Evolutionary conservation across 768 basidiomycete species (phyloP).

Genomic region (Rhodosporidiobolus odoratus): DNA sequence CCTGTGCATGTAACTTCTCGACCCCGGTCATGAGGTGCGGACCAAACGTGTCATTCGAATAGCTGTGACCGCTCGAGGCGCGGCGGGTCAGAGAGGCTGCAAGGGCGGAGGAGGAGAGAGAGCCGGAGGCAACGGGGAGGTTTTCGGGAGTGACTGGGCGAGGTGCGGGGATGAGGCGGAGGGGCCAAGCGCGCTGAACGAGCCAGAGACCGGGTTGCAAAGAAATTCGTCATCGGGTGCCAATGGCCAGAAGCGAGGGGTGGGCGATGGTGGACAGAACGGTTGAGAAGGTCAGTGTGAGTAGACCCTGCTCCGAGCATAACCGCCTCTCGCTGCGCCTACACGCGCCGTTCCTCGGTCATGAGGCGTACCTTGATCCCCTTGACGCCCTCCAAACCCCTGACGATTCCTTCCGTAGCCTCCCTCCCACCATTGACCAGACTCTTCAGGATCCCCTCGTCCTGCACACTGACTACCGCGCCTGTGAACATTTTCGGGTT

Average conservation of each 20-base stretch:
- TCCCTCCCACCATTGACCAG: neutral
- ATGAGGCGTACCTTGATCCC: neutral
- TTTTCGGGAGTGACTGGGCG: neutral
- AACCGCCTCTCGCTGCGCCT: neutral
- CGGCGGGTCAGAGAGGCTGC: neutral
- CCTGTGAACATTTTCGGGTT: neutral
- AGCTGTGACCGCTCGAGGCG: slow-evolving; percentile 35
- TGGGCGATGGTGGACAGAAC: no score
- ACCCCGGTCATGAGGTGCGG: slow-evolving; percentile 50
- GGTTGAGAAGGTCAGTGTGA: no score
- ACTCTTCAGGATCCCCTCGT: neutral
- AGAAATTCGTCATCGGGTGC: no score
- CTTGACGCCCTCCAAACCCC: neutral
- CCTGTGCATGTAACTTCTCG: slow-evolving; percentile 60
- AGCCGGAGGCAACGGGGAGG: neutral
- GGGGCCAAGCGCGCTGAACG: slow-evolving; percentile 1
- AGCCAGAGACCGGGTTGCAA: neutral
- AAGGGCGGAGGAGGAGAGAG: neutral
- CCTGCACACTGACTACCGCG: neutral
- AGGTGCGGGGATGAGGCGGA: neutral
- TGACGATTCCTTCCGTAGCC: neutral
- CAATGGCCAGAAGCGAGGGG: no score
- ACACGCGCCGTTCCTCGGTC: neutral
- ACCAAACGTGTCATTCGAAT: slow-evolving; percentile 18
- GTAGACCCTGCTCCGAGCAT: no score